Evolutionary conservation across 73 alveolate genomes (phyloP).

Genomic region (Blepharisma stoltei): DNA sequence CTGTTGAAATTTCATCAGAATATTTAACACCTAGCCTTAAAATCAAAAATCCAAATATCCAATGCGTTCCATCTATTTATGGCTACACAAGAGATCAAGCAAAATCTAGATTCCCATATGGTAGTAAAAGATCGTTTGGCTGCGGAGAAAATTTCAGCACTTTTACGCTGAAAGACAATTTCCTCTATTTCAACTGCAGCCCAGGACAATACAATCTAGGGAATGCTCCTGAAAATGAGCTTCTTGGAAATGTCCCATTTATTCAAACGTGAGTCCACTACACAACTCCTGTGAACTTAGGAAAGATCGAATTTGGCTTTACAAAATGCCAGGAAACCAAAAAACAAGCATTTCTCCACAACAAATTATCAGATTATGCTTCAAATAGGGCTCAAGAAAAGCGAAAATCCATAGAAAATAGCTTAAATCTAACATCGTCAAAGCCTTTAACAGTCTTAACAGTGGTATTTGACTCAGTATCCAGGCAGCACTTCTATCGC

Average conservation of each 20-base stretch:
- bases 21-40: no score
- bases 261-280: background rate
- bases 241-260: conserved; percentile 14
- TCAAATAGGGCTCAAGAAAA: background rate
- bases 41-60: no score
- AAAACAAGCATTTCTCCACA: background rate
- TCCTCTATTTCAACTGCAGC: no score
- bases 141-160: no score
- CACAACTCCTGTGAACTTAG: background rate
- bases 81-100: no score
- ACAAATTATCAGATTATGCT: background rate
- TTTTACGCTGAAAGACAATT: no score
- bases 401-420: background rate
- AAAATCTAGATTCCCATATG: no score
- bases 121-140: no score
- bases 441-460: conserved; percentile 12
- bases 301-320: conserved; percentile 10
- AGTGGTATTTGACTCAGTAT: conserved; percentile 11
- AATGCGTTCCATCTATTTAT: no score
- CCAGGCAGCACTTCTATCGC: conserved; percentile 12
- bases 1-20: no score
- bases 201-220: background rate
- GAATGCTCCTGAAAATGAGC: background rate
- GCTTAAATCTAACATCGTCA: background rate
- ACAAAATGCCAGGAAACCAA: background rate